Evolutionary conservation across 164 flowering plant genomes (phyloP).

Genomic region (Liquidambar formosana): DNA sequence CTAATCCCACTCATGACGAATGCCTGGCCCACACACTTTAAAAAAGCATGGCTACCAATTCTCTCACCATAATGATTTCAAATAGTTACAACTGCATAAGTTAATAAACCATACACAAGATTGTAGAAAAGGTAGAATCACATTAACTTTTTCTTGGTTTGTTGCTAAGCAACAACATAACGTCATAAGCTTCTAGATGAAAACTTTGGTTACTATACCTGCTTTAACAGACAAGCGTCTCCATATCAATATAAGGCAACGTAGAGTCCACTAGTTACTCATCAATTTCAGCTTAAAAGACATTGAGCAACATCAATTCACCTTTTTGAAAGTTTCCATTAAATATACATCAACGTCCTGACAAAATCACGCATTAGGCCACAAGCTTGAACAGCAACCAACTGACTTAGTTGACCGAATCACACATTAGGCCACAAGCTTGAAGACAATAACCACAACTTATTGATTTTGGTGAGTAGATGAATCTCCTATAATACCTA

Average conservation of each 20-base stretch:
- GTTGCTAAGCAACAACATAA: background rate
- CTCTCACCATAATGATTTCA: constrained; percentile 13
- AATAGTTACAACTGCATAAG: constrained; percentile 2
- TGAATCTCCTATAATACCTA: background rate
- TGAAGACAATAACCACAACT: background rate
- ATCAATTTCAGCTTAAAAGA: background rate
- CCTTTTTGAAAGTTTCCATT: background rate
- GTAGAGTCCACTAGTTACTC: background rate
- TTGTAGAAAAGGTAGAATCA: background rate
- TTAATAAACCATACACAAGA: background rate
- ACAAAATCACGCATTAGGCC: background rate
- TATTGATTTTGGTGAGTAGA: background rate
- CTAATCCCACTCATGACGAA: constrained; percentile 13
- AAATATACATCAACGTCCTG: background rate
- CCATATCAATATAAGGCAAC: too few species aligned
- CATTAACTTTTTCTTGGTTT: constrained; percentile 11
- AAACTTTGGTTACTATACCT: background rate
- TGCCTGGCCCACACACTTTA: constrained; percentile 11
- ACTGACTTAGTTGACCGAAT: too few species aligned
- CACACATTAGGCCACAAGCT: background rate
- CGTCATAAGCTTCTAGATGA: background rate
- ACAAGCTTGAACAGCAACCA: background rate
- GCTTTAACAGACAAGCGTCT: background rate
- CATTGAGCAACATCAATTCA: background rate
- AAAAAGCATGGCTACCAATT: background rate